Evolutionary conservation across 805 yeast species (phyloP).

Genomic region (Debaryomyces prosopidis): DNA sequence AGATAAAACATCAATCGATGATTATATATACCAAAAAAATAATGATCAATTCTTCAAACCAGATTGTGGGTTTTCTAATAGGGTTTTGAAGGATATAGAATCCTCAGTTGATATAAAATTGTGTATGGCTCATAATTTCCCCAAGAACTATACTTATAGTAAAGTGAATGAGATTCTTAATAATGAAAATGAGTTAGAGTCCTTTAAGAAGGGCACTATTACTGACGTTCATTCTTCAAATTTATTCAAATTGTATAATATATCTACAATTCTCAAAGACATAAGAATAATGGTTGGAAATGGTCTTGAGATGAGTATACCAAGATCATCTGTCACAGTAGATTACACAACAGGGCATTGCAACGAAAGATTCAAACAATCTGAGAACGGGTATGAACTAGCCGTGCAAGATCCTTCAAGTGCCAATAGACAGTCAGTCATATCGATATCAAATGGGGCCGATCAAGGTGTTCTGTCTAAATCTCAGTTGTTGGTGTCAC

Average conservation of each 20-base stretch:
- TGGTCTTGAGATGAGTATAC: conserved; percentile 19
- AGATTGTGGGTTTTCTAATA: conserved; percentile 4
- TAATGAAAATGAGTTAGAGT: conserved; percentile 15
- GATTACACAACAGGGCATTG: conserved; percentile 3
- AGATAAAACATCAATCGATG: conserved; percentile 17
- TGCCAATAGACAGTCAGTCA: not conserved
- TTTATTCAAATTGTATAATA: conserved; percentile 24
- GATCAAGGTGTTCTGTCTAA: conserved; percentile 29
- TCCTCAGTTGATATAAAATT: conserved; percentile 20
- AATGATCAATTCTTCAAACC: conserved; percentile 6
- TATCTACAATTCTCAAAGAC: conserved; percentile 26
- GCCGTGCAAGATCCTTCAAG: conserved; percentile 12
- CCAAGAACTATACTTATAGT: conserved; percentile 54
- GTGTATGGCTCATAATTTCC: conserved; percentile 28
- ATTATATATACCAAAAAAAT: conserved; percentile 12
- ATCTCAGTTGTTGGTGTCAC: conserved; percentile 72
- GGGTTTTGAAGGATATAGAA: conserved; percentile 15
- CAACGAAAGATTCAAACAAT: not conserved
- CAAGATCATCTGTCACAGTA: conserved; percentile 16
- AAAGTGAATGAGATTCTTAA: conserved; percentile 56
- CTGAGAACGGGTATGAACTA: conserved; percentile 17
- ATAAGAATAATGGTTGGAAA: conserved; percentile 20
- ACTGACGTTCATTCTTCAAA: conserved; percentile 22
- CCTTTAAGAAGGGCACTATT: conserved; percentile 9
- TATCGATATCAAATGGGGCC: conserved; percentile 12